These are phyloP conservation scores for Lachnellula cervina DNA, from an alignment of 2,329 filamentous ascomycete species.

Conservation along the genomic window DNA sequence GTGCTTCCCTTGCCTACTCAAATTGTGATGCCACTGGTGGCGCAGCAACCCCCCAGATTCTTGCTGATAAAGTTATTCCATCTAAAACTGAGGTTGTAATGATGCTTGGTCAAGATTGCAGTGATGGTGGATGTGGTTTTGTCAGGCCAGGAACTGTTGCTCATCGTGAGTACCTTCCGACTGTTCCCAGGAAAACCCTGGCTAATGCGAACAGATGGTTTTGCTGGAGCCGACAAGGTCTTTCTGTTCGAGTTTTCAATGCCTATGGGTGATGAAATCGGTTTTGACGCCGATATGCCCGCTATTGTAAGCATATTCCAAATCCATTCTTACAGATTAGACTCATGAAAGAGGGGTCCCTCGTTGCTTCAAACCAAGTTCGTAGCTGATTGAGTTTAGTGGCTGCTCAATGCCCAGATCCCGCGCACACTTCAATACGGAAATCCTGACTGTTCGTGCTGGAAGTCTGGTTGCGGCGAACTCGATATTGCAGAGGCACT, in stretches of 20 bases:
- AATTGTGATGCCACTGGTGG: conserved; percentile 42
- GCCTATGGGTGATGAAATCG: conserved; percentile 53
- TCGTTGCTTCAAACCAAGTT: neutral
- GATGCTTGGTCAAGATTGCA: conserved; percentile 46
- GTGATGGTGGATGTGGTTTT: conserved; percentile 41
- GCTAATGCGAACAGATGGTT: conserved; percentile 52
- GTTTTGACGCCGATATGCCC: conserved; percentile 61
- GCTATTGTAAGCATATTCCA: conserved; percentile 40
- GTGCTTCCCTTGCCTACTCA: conserved; percentile 53
- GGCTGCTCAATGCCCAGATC: conserved; percentile 71
- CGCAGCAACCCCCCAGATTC: conserved; percentile 42
- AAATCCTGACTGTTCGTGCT: conserved; percentile 62
- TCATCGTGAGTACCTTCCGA: conserved; percentile 38
- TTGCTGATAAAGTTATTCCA: conserved; percentile 45
- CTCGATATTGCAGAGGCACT: conserved; percentile 73
- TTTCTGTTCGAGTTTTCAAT: conserved; percentile 73
- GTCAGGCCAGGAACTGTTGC: conserved; percentile 44
- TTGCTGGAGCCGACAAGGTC: conserved; percentile 63
- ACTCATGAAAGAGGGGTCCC: neutral
- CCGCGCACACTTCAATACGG: conserved; percentile 67
- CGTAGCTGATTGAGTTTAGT: conserved; percentile 32
- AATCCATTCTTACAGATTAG: neutral
- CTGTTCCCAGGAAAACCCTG: neutral
- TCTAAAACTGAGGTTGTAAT: conserved; percentile 47
- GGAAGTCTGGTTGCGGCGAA: conserved; percentile 66